Evolutionary conservation across 1,284 basidiomycete species (phyloP), one percentile per base, ranked within the genome.

Genomic region (Apiotrichum gracile): DNA sequence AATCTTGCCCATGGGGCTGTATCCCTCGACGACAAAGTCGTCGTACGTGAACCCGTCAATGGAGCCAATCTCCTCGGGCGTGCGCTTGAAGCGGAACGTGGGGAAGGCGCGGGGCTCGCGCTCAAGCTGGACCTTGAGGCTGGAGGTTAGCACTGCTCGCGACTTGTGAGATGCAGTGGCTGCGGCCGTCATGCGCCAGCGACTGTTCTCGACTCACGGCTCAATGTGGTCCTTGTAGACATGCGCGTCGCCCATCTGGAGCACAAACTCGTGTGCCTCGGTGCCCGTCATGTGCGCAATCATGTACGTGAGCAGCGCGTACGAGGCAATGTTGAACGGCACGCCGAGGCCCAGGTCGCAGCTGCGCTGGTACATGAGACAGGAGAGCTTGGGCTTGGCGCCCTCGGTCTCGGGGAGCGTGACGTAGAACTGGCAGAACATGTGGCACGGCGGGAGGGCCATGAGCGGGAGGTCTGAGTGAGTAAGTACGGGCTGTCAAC

Each of bases 381-480:
- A 97, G 16, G 87, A 91, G 34, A 98, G 84, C 59, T 82, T 83
- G 2, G 86, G 87, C 59, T 84, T 85, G 21, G 51, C 46, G 21
- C 33, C 49, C 22, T 40, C 40, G 5, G 76, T 68, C 10, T 81
- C 75, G 0, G 90, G 61, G 29, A 93, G 83, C 63, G 90, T 87
- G 34, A 98, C 94, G 78, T 91, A 97, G 81, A 98, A 98, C 70
- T 98, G 94, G 77, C 91, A 96, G 73, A 98, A 86, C 83, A 97
- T 88, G 77, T 98, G 96, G 74, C 94, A 98, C 0, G 94, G 94
- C 0, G 94, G 96, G 0, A 98, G 83, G 0, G 96, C 96, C 94
- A 98, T 98, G 42, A 83, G 79, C 0, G 83, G 81, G 27, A 98
- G 86, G 75, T 96, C 94, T 93, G 65, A 9, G 39, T 37, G 52